Evolutionary conservation across 2,329 filamentous ascomycete genomes (phyloP), one percentile per base, ranked within the genome.

Genomic region (Ophiostoma piceae): DNA sequence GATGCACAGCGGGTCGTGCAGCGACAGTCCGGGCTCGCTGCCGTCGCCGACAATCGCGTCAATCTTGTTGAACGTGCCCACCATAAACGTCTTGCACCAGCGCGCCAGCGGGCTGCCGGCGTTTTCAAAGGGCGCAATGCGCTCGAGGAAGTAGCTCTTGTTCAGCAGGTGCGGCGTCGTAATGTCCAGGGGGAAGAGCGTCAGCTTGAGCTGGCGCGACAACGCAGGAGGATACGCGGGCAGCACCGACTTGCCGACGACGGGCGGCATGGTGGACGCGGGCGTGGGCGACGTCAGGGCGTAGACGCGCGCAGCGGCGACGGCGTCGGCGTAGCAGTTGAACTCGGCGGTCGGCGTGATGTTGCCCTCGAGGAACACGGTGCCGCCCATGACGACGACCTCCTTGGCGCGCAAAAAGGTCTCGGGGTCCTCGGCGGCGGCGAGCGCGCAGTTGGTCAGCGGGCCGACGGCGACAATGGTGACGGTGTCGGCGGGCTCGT

Each of bases 311-410:
- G 92, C 91, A 0, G 91, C 87, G 37, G 92, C 91, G 57, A 92
- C 85, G 26, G 91, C 84, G 78, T 99, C 96, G 71, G 95, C 94
- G 76, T 92, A 96, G 70, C 90, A 91, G 82, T 99, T 99, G 85
- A 99, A 99, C 78, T 99, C 95, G 73, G 92, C 92, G 14, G 90
- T 87, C 1, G 95, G 94, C 65, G 88, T 89, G 76, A 92, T 88
- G 79, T 99, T 99, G 74, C 95, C 95, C 67, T 88, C 85, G 64
- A 88, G 81, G 71, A 91, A 84, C 69, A 99, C 86, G 32, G 92
- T 89, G 71, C 95, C 95, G 71, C 94, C 95, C 95, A 99, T 99
- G 66, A 97, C 91, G 3, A 97, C 90, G 2, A 99, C 86, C 79
- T 98, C 93, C 78, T 96, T 96, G 67, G 89, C 92, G 62, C 88